Evolutionary conservation across 768 basidiomycete genomes (phyloP).

Genomic region (Lactifluus piperatus): DNA sequence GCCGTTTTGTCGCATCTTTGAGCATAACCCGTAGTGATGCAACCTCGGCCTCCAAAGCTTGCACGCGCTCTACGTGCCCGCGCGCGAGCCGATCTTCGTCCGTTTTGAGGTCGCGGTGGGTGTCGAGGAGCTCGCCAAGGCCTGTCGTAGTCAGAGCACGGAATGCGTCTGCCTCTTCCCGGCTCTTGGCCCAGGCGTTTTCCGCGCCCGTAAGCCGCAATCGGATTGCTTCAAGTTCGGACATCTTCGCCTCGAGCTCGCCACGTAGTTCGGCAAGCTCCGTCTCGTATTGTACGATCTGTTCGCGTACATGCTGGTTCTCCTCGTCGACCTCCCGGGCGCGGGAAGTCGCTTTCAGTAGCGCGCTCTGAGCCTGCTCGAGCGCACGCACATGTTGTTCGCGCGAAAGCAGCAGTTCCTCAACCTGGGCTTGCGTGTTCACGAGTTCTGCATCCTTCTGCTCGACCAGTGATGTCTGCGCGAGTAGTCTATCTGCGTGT

Average conservation of each 20-base stretch:
- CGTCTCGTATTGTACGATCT: constrained; percentile 59
- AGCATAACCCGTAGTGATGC: constrained; percentile 71
- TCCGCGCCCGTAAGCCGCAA: constrained; percentile 69
- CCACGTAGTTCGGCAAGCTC: constrained; percentile 73
- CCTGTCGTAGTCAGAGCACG: constrained; percentile 78
- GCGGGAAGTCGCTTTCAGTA: constrained; percentile 67
- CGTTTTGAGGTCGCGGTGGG: constrained; percentile 74
- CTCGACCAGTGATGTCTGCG: constrained; percentile 64
- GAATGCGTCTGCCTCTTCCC: constrained; percentile 89
- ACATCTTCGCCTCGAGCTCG: constrained; percentile 68
- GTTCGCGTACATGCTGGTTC: constrained; percentile 60
- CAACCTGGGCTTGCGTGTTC: constrained; percentile 54
- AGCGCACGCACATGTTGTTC: constrained; percentile 85
- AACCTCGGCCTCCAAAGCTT: constrained; percentile 71
- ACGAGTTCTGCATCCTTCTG: constrained; percentile 74
- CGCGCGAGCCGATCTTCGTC: constrained; percentile 73
- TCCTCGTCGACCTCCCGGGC: constrained; percentile 72
- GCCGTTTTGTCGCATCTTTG: constrained; percentile 62
- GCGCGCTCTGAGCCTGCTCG: constrained; percentile 73
- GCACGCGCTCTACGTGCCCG: constrained; percentile 74
- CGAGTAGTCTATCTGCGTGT: constrained; percentile 63
- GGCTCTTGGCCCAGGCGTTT: constrained; percentile 84
- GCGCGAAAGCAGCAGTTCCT: constrained; percentile 57
- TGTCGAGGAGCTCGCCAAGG: constrained; percentile 80
- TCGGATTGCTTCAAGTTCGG: constrained; percentile 65